phyloP scores from a whole-genome alignment of 2,329 filamentous ascomycete species.

The Furcasterigmium furcatum region DNA sequence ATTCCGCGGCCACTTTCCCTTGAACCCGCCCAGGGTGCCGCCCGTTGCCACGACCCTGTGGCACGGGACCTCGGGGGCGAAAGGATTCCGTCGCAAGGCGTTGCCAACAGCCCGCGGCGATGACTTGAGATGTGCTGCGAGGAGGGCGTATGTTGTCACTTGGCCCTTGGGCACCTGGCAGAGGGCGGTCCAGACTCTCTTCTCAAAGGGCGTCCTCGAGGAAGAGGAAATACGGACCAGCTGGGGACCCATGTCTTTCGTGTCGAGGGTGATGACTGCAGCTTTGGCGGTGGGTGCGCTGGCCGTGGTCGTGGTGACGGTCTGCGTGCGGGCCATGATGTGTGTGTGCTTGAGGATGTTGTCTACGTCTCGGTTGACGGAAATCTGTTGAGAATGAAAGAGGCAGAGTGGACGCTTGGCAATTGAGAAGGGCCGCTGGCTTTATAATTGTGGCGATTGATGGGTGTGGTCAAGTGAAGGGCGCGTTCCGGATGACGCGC shows the following conservation, averaged over 20 bases:
- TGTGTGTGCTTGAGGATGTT: too few relatives aligned
- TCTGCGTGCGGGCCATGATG: slow-evolving; percentile 1
- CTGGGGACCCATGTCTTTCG: slow-evolving; percentile 30
- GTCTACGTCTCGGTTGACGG: neutral
- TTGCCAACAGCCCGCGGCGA: slow-evolving; percentile 77
- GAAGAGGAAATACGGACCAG: slow-evolving; percentile 42
- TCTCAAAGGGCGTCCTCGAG: slow-evolving; percentile 51
- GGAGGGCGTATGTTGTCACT: slow-evolving; percentile 74
- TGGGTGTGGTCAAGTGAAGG: too few relatives aligned
- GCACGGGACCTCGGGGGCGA: slow-evolving; percentile 78
- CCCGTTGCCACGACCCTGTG: slow-evolving; percentile 76
- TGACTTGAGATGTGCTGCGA: slow-evolving; percentile 65
- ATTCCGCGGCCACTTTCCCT: slow-evolving; percentile 87
- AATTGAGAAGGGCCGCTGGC: too few relatives aligned
- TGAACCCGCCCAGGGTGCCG: slow-evolving; percentile 77
- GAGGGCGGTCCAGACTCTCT: slow-evolving; percentile 66
- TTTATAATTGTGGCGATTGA: too few relatives aligned
- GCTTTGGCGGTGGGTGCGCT: neutral
- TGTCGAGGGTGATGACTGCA: slow-evolving; percentile 3
- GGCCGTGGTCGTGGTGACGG: slow-evolving; percentile 7
- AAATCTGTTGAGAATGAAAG: neutral
- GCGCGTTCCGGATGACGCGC: too few relatives aligned
- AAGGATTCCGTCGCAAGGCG: slow-evolving; percentile 74
- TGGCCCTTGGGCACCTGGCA: slow-evolving; percentile 73
- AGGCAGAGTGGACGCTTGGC: too few relatives aligned